Percentiles rank a stretch among this genome's conserved stretches.
Evolutionary conservation across 2,329 filamentous ascomycete species (phyloP).

Genomic region (Fusarium austroafricanum): DNA sequence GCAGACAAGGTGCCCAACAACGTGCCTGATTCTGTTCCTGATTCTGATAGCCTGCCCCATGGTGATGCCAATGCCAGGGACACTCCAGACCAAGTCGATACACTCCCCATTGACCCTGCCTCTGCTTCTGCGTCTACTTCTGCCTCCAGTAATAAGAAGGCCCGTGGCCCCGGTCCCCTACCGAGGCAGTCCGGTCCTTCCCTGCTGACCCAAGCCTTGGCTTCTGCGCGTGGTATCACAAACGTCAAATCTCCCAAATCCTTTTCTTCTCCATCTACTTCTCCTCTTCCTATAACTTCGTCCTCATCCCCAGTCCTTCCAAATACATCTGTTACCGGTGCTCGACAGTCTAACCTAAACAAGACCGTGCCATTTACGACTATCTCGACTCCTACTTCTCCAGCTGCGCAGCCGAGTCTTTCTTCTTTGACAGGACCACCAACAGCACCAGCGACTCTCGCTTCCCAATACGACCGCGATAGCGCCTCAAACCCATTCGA

Average conservation of each 20-base stretch:
- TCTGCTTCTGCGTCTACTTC: conserved; percentile 27
- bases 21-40: conserved; percentile 45
- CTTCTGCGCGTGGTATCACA: conserved; percentile 66
- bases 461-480: conserved; percentile 40
- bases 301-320: conserved; percentile 16
- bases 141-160: conserved; percentile 57
- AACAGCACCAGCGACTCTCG: conserved; percentile 16
- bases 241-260: conserved; percentile 30
- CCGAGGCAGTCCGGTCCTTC: conserved; percentile 64
- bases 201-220: conserved; percentile 67
- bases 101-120: conserved; percentile 25
- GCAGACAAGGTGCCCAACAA: conserved; percentile 41
- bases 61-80: conserved; percentile 44
- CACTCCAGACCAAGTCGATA: conserved; percentile 21
- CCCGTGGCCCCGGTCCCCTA: conserved; percentile 53
- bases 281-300: conserved; percentile 28
- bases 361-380: conserved; percentile 22
- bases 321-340: conserved; percentile 1
- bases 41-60: conserved; percentile 38
- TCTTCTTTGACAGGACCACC: conserved; percentile 15
- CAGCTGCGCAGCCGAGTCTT: conserved; percentile 14
- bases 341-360: conserved; percentile 28
- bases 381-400: conserved; percentile 22
- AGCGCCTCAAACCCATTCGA: conserved; percentile 22
- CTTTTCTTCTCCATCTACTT: conserved; percentile 21